phyloP scores from a whole-genome alignment of 1,139 yeast species.

The Kodamaea arcana region DNA sequence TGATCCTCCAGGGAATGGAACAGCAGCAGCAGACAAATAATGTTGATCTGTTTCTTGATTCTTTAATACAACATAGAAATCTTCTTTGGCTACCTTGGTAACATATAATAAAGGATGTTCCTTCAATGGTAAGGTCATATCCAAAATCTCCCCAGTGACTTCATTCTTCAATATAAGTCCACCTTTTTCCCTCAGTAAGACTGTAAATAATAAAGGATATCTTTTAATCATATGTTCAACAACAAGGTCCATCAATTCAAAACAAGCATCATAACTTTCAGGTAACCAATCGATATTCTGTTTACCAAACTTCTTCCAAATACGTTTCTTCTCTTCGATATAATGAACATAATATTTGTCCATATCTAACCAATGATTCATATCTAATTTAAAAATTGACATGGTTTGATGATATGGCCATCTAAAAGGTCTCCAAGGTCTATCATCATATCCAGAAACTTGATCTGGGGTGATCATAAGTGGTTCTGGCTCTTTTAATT shows the following conservation, averaged over 20 bases:
- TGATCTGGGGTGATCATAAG: constrained; percentile 63
- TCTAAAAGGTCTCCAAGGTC: constrained; percentile 80
- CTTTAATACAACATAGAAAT: constrained; percentile 58
- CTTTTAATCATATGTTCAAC: constrained; percentile 55
- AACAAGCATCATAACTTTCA: constrained; percentile 59
- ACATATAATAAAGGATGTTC: constrained; percentile 61
- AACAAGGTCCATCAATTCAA: constrained; percentile 62
- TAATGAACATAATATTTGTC: constrained; percentile 69
- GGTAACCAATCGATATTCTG: constrained; percentile 67
- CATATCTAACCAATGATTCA: constrained; percentile 78
- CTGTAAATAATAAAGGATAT: constrained; percentile 60
- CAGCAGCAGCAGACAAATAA: constrained; percentile 69
- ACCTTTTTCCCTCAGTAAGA: constrained; percentile 25
- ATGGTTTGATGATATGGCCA: constrained; percentile 81
- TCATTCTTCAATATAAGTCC: constrained; percentile 54
- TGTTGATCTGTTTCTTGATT: constrained; percentile 54
- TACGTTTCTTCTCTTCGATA: constrained; percentile 56
- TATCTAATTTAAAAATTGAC: constrained; percentile 66
- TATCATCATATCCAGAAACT: constrained; percentile 60
- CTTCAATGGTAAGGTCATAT: constrained; percentile 55
- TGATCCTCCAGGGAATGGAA: constrained; percentile 76
- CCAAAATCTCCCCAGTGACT: constrained; percentile 57
- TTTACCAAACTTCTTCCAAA: constrained; percentile 54
- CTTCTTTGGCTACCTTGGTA: constrained; percentile 71
- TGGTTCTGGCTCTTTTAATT: constrained; percentile 43